phyloP scores from a whole-genome alignment of 768 basidiomycete species.

The Psilocybe cubensis region DNA sequence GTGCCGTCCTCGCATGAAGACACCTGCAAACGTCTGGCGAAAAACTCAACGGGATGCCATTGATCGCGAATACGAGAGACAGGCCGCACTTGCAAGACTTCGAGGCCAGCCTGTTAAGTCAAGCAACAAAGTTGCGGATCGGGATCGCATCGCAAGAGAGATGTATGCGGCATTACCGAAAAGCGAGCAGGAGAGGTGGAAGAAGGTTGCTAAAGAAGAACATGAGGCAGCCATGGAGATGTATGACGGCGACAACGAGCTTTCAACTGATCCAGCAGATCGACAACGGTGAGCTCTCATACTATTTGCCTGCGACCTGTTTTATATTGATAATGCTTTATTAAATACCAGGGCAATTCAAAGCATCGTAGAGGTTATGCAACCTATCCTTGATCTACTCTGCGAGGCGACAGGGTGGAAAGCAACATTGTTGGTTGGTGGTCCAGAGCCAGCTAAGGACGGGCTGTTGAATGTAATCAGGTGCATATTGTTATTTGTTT shows the following conservation, averaged over 20 bases:
- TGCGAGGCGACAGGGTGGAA: slow-evolving; percentile 14
- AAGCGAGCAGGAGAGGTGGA: background rate
- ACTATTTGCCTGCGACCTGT: too few relatives aligned
- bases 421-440: slow-evolving; percentile 6
- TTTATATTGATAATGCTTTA: too few relatives aligned
- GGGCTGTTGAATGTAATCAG: slow-evolving; percentile 10
- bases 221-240: background rate
- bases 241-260: background rate
- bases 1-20: background rate
- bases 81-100: too few relatives aligned
- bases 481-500: background rate
- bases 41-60: slow-evolving; percentile 1
- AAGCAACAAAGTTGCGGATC: too few relatives aligned
- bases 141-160: slow-evolving; percentile 9
- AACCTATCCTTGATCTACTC: slow-evolving; percentile 14
- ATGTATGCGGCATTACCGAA: background rate
- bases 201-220: background rate
- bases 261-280: background rate
- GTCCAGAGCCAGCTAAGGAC: slow-evolving; percentile 14
- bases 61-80: background rate
- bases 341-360: slow-evolving; percentile 15
- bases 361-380: background rate
- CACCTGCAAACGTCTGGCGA: slow-evolving; percentile 12
- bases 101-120: too few relatives aligned
- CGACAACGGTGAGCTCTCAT: slow-evolving; percentile 10